Base-by-base conservation (phyloP, 345 rosid species). In the Syzygium oleosum region DNA sequence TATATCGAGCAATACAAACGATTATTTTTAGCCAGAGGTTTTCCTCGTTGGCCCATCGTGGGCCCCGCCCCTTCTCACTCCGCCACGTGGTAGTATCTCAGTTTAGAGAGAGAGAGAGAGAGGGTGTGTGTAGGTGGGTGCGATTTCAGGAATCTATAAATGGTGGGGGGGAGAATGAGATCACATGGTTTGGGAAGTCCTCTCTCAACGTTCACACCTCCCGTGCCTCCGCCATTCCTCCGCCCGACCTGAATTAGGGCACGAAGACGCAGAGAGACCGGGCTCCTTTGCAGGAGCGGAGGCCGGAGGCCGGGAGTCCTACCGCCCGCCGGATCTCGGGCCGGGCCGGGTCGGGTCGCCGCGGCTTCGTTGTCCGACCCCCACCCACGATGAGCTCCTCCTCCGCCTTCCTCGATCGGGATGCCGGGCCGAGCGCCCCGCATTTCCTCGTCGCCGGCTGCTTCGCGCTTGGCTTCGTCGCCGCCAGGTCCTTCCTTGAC, bases 391-490 rank as follows among this genome's bases (percentile, higher is more conserved):
- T 73, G 83, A 73, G 27, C 27, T 38, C 83, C 83, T 43, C 46
- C 46, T 7, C 46, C 46, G 46, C 46, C 46, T 73, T 73, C 83
- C 10, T 51, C 46, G 86, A 84, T 53, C 51, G 61, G 85, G 87
- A 78, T 88, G 92, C 87, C 85, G 91, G 90, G 61, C 92, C 94
- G 13, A 88, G 90, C n/a, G 88, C 86, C 63, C 46, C 86, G 93
- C 91, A 96, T 92, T 92, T 94, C 86, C 87, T 94, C 88, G 52
- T 91, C 87, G 94, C 97, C 52, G 58, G 95, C 51, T 90, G 83
- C 91, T 98, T 96, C 92, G 96, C 98, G 53, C 83, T 93, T n/a
- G 91, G 91, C 85, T 95, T 96, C 94, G 91, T 94, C 87, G 92
- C 88, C 58, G 92, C 92, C 68, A 90, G 99, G 86, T 94, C 92